These are phyloP conservation scores for Millerozyma acaciae DNA, from an alignment of 805 yeast species.

Conservation along the genomic window DNA sequence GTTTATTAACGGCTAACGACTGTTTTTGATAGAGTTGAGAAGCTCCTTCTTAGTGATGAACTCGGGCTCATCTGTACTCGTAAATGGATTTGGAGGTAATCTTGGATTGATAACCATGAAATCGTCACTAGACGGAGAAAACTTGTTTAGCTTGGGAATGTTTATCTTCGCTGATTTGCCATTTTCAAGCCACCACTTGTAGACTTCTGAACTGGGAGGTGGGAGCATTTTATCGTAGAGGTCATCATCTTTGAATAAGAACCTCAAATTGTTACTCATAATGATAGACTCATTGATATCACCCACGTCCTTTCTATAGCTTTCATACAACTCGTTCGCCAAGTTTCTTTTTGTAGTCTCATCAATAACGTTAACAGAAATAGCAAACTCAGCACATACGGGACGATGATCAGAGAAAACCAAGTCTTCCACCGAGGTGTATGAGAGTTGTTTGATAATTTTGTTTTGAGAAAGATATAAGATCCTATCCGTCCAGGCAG, in stretches of 20 bases:
- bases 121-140: slow-evolving; percentile 11
- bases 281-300: slow-evolving; percentile 35
- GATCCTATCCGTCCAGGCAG: slow-evolving; percentile 95
- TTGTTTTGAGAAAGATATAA: slow-evolving; percentile 56
- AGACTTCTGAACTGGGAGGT: slow-evolving; percentile 79
- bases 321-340: slow-evolving; percentile 55
- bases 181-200: slow-evolving; percentile 90
- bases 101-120: slow-evolving; percentile 59
- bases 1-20: too few species aligned
- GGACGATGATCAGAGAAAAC: slow-evolving; percentile 88
- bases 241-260: slow-evolving; percentile 20
- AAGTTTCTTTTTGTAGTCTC: slow-evolving; percentile 54
- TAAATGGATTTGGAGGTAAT: slow-evolving; percentile 71
- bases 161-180: slow-evolving; percentile 70
- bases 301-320: slow-evolving; percentile 45
- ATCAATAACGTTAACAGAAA: slow-evolving; percentile 63
- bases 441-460: slow-evolving; percentile 53
- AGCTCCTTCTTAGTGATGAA: slow-evolving; percentile 34
- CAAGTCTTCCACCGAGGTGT: slow-evolving; percentile 55
- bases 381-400: slow-evolving; percentile 67
- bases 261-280: slow-evolving; percentile 22
- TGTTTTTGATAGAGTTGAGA: slow-evolving; percentile 2
- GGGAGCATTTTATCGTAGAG: slow-evolving; percentile 52
- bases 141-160: slow-evolving; percentile 42
- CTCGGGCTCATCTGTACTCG: slow-evolving; percentile 47